Evolutionary conservation across 331 rosid genomes (phyloP).

Genomic region (Pyrus hybrid): DNA sequence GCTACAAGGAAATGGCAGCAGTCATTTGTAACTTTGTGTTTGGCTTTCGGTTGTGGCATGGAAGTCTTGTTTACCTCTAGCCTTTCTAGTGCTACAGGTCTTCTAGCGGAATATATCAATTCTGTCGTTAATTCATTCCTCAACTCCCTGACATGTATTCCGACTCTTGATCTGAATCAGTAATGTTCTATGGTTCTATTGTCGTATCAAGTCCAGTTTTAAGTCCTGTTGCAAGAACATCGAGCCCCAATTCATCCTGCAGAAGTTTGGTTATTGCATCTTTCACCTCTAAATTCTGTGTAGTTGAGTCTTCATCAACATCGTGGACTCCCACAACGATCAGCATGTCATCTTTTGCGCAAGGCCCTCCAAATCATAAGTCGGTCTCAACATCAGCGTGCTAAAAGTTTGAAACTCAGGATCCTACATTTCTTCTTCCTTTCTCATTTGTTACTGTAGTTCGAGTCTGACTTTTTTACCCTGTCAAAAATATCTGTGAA

Average conservation of each 20-base stretch:
- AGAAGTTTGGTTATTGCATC: conserved; percentile 63
- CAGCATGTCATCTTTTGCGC: conserved; percentile 64
- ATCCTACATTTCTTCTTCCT: too few species aligned
- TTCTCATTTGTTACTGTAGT: too few species aligned
- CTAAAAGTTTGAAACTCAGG: too few species aligned
- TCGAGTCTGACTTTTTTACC: too few species aligned
- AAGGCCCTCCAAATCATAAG: conserved; percentile 47
- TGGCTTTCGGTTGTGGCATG: too few species aligned
- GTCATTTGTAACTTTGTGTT: too few species aligned
- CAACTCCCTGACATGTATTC: conserved; percentile 21
- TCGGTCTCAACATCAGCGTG: conserved; percentile 5
- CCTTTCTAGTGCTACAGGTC: too few species aligned
- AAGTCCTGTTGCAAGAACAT: conserved; percentile 44
- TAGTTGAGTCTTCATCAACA: conserved; percentile 29
- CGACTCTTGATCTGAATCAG: conserved; percentile 14
- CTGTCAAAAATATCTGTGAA: too few species aligned
- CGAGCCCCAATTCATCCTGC: conserved; percentile 61
- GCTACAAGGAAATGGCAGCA: too few species aligned
- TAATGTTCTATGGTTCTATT: conserved; percentile 17
- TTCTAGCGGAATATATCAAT: conserved; percentile 45
- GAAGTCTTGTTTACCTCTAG: too few species aligned
- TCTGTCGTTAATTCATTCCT: conserved; percentile 10
- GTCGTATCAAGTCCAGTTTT: conserved; percentile 28
- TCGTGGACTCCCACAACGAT: conserved; percentile 63
- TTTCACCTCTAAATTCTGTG: conserved; percentile 41